phyloP scores from a whole-genome alignment of 441 rosid species.

The Jatropha podagrica region DNA sequence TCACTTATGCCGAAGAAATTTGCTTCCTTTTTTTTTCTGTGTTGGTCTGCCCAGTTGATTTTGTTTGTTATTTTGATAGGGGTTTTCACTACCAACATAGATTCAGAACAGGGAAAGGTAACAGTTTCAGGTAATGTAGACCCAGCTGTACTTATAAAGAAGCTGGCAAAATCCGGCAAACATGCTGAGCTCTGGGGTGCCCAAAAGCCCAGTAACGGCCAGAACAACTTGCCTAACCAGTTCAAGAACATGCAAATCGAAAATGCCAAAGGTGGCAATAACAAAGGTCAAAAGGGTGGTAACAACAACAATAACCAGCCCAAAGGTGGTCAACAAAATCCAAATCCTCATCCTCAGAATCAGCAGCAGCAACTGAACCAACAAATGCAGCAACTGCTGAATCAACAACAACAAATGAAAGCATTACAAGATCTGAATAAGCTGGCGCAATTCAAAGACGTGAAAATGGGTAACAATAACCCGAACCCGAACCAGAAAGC shows the following conservation, averaged over 20 bases:
- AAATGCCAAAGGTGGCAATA: constrained; percentile 48
- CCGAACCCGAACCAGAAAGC: constrained; percentile 48
- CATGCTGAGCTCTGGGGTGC: constrained; percentile 90
- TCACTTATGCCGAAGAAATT: neutral
- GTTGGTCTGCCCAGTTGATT: constrained; percentile 11
- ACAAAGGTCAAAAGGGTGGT: constrained; percentile 41
- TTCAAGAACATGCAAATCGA: constrained; percentile 71
- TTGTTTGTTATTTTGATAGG: constrained; percentile 39
- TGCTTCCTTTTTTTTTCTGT: neutral
- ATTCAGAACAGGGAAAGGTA: constrained; percentile 86
- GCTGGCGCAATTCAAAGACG: constrained; percentile 55
- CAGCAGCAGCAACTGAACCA: constrained; percentile 28
- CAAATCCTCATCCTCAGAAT: constrained; percentile 28
- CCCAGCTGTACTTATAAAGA: constrained; percentile 64
- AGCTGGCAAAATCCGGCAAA: constrained; percentile 91
- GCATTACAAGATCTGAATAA: constrained; percentile 63
- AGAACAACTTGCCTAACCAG: constrained; percentile 48
- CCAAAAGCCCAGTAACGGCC: constrained; percentile 44
- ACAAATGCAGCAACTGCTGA: constrained; percentile 32
- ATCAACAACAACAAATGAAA: constrained; percentile 60
- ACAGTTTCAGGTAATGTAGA: constrained; percentile 76
- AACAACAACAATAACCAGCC: constrained; percentile 28
- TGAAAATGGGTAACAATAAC: constrained; percentile 34
- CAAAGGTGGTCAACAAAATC: constrained; percentile 50
- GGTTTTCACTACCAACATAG: constrained; percentile 67